Conservation (phyloP, 2,329 filamentous ascomycete species). For the Colletotrichum camelliae region DNA sequence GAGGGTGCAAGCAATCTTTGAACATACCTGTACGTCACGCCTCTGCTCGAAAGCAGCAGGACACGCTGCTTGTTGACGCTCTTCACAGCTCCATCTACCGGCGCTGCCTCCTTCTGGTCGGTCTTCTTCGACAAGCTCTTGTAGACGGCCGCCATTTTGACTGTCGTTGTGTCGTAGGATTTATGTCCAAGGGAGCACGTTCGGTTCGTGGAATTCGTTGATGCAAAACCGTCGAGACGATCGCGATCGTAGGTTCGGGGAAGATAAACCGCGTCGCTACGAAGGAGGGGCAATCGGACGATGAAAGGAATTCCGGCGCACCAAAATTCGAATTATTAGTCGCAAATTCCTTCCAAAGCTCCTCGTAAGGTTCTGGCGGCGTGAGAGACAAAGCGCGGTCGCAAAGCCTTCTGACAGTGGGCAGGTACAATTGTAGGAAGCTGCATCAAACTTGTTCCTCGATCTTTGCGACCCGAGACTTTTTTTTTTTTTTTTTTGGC, state of each 20-base stretch:
- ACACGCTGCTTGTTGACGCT: constrained; percentile 76
- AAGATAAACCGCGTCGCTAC: neutral
- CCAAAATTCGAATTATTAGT: neutral
- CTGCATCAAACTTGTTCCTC: neutral
- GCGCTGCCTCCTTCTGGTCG: constrained; percentile 53
- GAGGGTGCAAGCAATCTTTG: neutral
- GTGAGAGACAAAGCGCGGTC: neutral
- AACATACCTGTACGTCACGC: constrained; percentile 82
- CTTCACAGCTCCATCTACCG: constrained; percentile 50
- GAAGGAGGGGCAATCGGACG: neutral
- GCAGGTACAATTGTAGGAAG: neutral
- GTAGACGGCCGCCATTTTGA: constrained; percentile 74
- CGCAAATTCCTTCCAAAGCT: neutral
- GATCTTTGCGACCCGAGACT: neutral
- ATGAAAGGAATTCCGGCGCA: neutral
- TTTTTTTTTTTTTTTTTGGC: neutral
- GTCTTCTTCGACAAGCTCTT: constrained; percentile 72
- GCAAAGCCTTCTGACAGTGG: neutral
- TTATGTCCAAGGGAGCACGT: neutral
- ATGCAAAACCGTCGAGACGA: neutral
- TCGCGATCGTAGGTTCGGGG: neutral
- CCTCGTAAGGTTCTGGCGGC: neutral
- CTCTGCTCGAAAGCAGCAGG: constrained; percentile 88
- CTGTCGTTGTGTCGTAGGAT: constrained; percentile 17
- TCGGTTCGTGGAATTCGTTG: neutral